Conservation (phyloP, 2,329 filamentous ascomycete genomes). For the Colletotrichum sp. region DNA sequence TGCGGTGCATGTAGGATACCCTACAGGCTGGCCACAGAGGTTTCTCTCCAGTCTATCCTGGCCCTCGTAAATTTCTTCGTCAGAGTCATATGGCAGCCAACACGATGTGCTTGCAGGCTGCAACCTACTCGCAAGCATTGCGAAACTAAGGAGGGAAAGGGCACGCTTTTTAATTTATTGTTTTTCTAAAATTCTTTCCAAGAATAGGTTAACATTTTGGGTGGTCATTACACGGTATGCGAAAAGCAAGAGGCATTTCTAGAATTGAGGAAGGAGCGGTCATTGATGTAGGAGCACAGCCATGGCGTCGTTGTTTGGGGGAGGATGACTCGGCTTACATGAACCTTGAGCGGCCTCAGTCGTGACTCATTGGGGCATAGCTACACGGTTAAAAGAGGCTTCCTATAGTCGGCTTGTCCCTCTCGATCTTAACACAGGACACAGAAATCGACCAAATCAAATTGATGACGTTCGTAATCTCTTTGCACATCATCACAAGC, state of each 20-base stretch:
- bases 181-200: too few relatives aligned
- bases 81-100: accelerated
- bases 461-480: background rate
- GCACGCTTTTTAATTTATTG: too few relatives aligned
- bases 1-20: background rate
- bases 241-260: background rate
- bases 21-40: accelerated
- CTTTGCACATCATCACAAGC: background rate
- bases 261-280: background rate
- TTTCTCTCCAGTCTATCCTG: background rate
- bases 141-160: too few relatives aligned
- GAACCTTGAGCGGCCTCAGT: background rate
- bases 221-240: too few relatives aligned
- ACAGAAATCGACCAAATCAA: background rate
- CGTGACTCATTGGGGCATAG: background rate
- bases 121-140: too few relatives aligned
- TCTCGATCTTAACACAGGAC: background rate
- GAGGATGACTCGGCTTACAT: background rate
- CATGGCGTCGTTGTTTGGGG: background rate
- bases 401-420: background rate
- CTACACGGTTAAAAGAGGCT: background rate
- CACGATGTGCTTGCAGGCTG: accelerated
- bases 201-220: too few relatives aligned
- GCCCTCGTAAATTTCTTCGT: accelerated
- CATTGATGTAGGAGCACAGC: background rate